A percentile compares a stretch with the other conserved stretches of the same genome.
Conservation (phyloP, 495 filamentous ascomycete genomes). For the Astrothelium macrocarpum region DNA sequence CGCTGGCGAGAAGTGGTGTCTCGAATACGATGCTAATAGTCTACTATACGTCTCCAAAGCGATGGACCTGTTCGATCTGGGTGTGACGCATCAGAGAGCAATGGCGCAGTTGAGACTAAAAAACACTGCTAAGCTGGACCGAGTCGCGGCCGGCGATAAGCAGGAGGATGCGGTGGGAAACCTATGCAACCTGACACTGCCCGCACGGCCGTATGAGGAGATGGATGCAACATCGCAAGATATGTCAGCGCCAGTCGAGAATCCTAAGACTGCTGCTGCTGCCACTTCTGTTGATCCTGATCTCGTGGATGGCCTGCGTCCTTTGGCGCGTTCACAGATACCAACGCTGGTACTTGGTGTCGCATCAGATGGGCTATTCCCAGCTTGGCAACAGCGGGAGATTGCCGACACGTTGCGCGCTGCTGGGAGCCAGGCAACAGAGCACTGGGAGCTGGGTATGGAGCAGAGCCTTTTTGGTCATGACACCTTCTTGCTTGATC, state of each 20-base stretch:
- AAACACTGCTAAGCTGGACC: slow-evolving; percentile 40
- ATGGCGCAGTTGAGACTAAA: slow-evolving; percentile 41
- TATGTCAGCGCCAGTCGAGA: slow-evolving; percentile 4
- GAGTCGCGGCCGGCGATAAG: slow-evolving; percentile 24
- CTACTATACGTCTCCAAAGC: slow-evolving; percentile 95
- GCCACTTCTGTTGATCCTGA: slow-evolving; percentile 38
- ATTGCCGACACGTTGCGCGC: slow-evolving; percentile 73
- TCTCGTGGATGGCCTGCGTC: slow-evolving; percentile 62
- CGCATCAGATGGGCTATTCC: slow-evolving; percentile 92
- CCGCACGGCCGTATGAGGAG: slow-evolving; percentile 78
- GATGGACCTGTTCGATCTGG: slow-evolving; percentile 97
- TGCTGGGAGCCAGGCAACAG: slow-evolving; percentile 67
- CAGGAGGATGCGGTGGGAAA: slow-evolving; percentile 28
- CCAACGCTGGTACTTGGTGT: slow-evolving; percentile 86
- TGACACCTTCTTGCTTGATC: slow-evolving; percentile 89
- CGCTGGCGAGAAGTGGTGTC: slow-evolving; percentile 95
- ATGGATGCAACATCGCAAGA: slow-evolving; percentile 36
- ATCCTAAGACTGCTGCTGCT: slow-evolving; percentile 40
- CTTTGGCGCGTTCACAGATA: slow-evolving; percentile 52
- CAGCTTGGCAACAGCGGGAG: slow-evolving; percentile 96
- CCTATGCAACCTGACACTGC: slow-evolving; percentile 74
- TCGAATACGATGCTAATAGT: slow-evolving; percentile 97
- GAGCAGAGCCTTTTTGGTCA: slow-evolving; percentile 90
- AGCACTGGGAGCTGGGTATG: slow-evolving; percentile 84
- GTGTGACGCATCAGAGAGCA: slow-evolving; percentile 49